Conservation (phyloP, 192 early-diverging fungal species). For the Coemansia aciculifera region DNA sequence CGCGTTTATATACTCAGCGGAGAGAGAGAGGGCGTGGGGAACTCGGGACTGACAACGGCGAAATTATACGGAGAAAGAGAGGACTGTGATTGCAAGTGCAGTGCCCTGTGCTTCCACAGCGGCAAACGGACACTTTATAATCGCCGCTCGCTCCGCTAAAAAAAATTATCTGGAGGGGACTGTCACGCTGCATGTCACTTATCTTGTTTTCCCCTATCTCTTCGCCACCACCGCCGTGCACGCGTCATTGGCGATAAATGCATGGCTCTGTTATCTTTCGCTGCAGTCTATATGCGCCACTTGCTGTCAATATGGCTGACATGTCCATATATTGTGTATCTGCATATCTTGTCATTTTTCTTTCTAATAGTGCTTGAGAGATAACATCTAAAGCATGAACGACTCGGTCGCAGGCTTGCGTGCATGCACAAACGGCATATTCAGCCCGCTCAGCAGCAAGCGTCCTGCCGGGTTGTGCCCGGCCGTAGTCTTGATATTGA, state of each 20-base stretch:
- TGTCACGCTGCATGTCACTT: neutral
- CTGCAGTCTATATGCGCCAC: neutral
- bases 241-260: neutral
- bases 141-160: slow-evolving; percentile 20
- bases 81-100: slow-evolving; percentile 1
- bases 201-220: neutral
- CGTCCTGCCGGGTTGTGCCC: slow-evolving; percentile 74
- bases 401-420: slow-evolving; percentile 45
- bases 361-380: neutral
- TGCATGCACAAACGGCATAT: slow-evolving; percentile 73
- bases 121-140: slow-evolving; percentile 32
- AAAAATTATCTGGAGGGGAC: too few relatives aligned
- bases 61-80: neutral
- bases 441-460: slow-evolving; percentile 83
- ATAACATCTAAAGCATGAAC: slow-evolving; percentile 10
- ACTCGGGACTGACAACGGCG: neutral
- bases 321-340: neutral
- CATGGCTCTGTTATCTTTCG: neutral
- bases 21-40: neutral
- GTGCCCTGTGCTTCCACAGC: slow-evolving; percentile 9
- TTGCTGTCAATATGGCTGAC: neutral
- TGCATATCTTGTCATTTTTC: neutral
- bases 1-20: neutral
- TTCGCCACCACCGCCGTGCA: too few relatives aligned
- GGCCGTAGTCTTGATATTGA: slow-evolving; percentile 83